These are phyloP conservation scores for Cytospora leucostoma DNA, from an alignment of 2,329 filamentous ascomycete genomes.

Conservation along the genomic window DNA sequence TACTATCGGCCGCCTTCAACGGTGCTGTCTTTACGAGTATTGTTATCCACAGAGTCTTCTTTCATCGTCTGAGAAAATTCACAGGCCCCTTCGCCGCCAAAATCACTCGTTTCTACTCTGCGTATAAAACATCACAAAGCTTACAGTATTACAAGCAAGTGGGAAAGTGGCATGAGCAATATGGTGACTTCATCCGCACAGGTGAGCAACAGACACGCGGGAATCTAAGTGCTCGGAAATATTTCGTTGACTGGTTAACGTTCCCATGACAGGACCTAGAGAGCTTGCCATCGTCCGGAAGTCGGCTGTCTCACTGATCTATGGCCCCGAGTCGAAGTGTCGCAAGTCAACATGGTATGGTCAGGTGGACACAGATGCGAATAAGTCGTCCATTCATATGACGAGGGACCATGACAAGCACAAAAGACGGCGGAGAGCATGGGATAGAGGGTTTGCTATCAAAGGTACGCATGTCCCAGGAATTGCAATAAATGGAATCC, in stretches of 20 bases:
- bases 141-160: conserved; percentile 53
- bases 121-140: conserved; percentile 55
- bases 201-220: conserved; percentile 25
- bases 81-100: conserved; percentile 45
- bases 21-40: conserved; percentile 35
- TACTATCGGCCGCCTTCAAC: conserved; percentile 24
- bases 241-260: not conserved
- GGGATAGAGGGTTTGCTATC: conserved; percentile 33
- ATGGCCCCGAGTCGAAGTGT: conserved; percentile 41
- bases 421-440: conserved; percentile 30
- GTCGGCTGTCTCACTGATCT: conserved; percentile 36
- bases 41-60: conserved; percentile 39
- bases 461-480: conserved; percentile 28
- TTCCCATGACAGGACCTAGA: conserved; percentile 33
- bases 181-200: conserved; percentile 44
- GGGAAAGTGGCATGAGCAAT: conserved; percentile 52
- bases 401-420: conserved; percentile 36
- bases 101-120: conserved; percentile 44
- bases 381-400: conserved; percentile 41
- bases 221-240: too few relatives aligned
- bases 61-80: conserved; percentile 44
- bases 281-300: conserved; percentile 36
- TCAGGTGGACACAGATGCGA: conserved; percentile 27
- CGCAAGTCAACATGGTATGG: conserved; percentile 46
- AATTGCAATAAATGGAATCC: not conserved